Evolutionary conservation across 2,329 filamentous ascomycete genomes (phyloP).

Genomic region (Colletotrichum zoysiae): DNA sequence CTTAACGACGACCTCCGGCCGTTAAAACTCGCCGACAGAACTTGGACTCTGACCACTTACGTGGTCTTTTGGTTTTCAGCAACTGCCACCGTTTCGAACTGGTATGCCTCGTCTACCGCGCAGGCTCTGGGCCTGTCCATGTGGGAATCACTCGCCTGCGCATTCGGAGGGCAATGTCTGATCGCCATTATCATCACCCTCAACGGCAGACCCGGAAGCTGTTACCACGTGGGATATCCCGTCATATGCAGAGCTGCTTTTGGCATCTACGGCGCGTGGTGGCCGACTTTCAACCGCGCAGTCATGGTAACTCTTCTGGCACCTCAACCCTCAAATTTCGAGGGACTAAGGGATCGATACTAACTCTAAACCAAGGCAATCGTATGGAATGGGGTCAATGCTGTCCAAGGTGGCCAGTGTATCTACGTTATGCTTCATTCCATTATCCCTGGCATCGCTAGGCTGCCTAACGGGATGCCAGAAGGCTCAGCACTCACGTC

Average conservation of each 20-base stretch:
- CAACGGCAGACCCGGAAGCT: slow-evolving; percentile 56
- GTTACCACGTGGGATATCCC: slow-evolving; percentile 59
- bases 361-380: slow-evolving; percentile 45
- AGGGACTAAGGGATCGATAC: too few species aligned
- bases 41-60: slow-evolving; percentile 56
- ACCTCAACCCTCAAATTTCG: too few species aligned
- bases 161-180: slow-evolving; percentile 56
- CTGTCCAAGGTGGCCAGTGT: slow-evolving; percentile 51
- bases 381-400: slow-evolving; percentile 60
- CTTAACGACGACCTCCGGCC: slow-evolving; percentile 58
- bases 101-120: slow-evolving; percentile 55
- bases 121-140: slow-evolving; percentile 59
- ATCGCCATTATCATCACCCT: slow-evolving; percentile 56
- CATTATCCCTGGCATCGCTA: slow-evolving; percentile 55
- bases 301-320: slow-evolving; percentile 48
- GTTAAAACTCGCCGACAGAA: slow-evolving; percentile 54
- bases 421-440: slow-evolving; percentile 54
- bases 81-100: slow-evolving; percentile 53
- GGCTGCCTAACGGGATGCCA: slow-evolving; percentile 56
- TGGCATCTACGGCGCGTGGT: slow-evolving; percentile 59
- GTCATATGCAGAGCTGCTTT: slow-evolving; percentile 57
- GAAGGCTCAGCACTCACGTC: slow-evolving; percentile 55
- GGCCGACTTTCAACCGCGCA: slow-evolving; percentile 58
- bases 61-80: slow-evolving; percentile 59
- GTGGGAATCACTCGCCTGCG: slow-evolving; percentile 61